phyloP scores from a whole-genome alignment of 208 protist genomes.

The Trypanosoma rangeli region DNA sequence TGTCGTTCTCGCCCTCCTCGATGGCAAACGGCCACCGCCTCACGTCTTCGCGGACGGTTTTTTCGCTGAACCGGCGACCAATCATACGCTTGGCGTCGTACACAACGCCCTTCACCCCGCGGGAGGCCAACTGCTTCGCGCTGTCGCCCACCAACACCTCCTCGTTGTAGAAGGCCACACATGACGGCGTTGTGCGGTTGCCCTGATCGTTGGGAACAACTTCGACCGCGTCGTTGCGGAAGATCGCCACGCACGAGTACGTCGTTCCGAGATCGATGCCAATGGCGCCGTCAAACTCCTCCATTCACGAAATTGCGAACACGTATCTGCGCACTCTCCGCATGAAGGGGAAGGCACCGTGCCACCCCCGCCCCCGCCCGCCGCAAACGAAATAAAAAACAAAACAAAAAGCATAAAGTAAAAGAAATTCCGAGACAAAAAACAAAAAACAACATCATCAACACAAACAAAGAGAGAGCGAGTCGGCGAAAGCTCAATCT shows the following conservation, averaged over 20 bases:
- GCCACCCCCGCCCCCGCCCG: background rate
- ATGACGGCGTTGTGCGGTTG: constrained; percentile 99
- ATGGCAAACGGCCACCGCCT: constrained; percentile 96
- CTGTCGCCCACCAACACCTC: constrained; percentile 38
- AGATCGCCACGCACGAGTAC: constrained; percentile 97
- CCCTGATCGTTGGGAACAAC: constrained; percentile 99
- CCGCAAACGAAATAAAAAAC: background rate
- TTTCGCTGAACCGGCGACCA: constrained; percentile 84
- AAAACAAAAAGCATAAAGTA: background rate
- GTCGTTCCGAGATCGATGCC: constrained; percentile 95
- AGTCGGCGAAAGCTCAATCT: background rate
- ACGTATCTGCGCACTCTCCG: no score
- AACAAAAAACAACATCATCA: no score
- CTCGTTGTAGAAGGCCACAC: constrained; percentile 97
- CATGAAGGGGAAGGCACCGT: no score
- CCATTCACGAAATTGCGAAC: constrained; percentile 1
- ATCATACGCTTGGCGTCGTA: constrained; percentile 98
- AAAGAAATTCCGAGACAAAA: background rate
- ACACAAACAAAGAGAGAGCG: background rate
- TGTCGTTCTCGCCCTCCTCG: constrained; percentile 40
- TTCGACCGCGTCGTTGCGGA: constrained; percentile 94
- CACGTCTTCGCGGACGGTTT: constrained; percentile 87
- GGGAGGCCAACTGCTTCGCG: constrained; percentile 19
- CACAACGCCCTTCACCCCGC: constrained; percentile 91
- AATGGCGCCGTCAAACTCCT: constrained; percentile 62